A percentile compares a stretch with the other conserved stretches of the same genome.
Conservation (phyloP, 306 rosid species). For the Phaseolus lunatus region DNA sequence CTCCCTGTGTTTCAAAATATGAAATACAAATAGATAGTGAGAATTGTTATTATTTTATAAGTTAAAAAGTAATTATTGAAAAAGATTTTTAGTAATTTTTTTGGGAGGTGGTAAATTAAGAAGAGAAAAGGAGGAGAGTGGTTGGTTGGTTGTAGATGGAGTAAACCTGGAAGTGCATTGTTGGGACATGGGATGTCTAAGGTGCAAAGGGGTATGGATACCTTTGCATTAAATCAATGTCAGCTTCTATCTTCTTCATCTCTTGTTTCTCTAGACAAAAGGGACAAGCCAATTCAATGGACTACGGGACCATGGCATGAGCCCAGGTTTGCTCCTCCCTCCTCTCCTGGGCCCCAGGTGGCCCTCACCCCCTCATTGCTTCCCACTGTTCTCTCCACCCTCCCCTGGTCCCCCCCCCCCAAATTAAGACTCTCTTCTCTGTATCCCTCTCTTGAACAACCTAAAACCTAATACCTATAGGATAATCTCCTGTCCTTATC, state of each 20-base stretch:
- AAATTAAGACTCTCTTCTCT: slow-evolving; percentile 37
- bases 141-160: slow-evolving; percentile 36
- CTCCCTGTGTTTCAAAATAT: not conserved
- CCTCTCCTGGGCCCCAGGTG: slow-evolving; percentile 31
- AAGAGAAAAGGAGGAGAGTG: slow-evolving; percentile 34
- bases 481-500: slow-evolving; percentile 35
- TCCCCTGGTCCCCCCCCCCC: slow-evolving; percentile 46
- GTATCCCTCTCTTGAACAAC: slow-evolving; percentile 9
- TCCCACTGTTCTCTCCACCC: slow-evolving; percentile 51
- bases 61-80: no score
- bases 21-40: not conserved
- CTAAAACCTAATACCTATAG: not conserved
- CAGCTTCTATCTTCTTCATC: slow-evolving; percentile 45
- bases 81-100: no score
- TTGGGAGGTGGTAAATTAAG: no score
- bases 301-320: slow-evolving; percentile 56
- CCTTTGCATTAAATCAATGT: slow-evolving; percentile 48
- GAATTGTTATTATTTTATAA: no score
- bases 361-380: slow-evolving; percentile 30
- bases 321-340: slow-evolving; percentile 51
- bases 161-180: slow-evolving; percentile 32
- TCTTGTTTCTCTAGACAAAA: slow-evolving; percentile 46
- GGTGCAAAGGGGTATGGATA: slow-evolving; percentile 56
- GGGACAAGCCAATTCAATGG: slow-evolving; percentile 67
- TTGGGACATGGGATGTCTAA: slow-evolving; percentile 59